Conservation (phyloP, 169 alveolate species). For the Plasmodium blacklocki region DNA sequence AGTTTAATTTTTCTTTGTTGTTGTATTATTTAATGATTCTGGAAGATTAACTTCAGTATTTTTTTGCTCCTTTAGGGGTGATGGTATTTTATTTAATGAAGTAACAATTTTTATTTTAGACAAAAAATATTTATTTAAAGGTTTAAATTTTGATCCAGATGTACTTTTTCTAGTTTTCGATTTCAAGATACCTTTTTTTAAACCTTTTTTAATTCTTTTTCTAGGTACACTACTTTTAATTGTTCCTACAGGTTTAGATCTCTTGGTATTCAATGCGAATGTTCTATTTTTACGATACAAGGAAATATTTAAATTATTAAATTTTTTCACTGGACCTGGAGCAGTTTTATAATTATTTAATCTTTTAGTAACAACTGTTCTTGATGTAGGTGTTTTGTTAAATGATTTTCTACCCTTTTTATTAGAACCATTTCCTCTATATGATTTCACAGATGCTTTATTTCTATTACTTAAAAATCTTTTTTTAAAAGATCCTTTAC, state of each 20-base stretch:
- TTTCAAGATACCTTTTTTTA: slow-evolving; percentile 16
- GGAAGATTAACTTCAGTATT: slow-evolving; percentile 76
- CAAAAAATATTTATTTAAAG: slow-evolving; percentile 63
- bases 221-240: slow-evolving; percentile 55
- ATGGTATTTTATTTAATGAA: slow-evolving; percentile 73
- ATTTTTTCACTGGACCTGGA: slow-evolving; percentile 12
- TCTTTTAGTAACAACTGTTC: slow-evolving; percentile 34
- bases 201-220: slow-evolving; percentile 20
- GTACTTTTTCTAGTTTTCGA: slow-evolving; percentile 22
- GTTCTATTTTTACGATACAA: slow-evolving; percentile 66
- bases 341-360: slow-evolving; percentile 56
- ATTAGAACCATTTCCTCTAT: slow-evolving; percentile 20
- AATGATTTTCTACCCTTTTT: slow-evolving; percentile 59
- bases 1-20: neutral
- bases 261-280: slow-evolving; percentile 13
- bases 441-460: slow-evolving; percentile 32
- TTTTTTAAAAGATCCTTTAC: slow-evolving; percentile 42
- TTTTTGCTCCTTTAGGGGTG: slow-evolving; percentile 71
- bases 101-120: slow-evolving; percentile 74
- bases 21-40: slow-evolving; percentile 59
- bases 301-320: slow-evolving; percentile 60
- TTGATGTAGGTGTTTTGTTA: slow-evolving; percentile 31
- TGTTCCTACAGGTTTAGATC: slow-evolving; percentile 22
- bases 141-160: slow-evolving; percentile 59
- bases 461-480: slow-evolving; percentile 27